Evolutionary conservation across 495 filamentous ascomycete genomes (phyloP).

Genomic region (Xylaria flabelliformis): DNA sequence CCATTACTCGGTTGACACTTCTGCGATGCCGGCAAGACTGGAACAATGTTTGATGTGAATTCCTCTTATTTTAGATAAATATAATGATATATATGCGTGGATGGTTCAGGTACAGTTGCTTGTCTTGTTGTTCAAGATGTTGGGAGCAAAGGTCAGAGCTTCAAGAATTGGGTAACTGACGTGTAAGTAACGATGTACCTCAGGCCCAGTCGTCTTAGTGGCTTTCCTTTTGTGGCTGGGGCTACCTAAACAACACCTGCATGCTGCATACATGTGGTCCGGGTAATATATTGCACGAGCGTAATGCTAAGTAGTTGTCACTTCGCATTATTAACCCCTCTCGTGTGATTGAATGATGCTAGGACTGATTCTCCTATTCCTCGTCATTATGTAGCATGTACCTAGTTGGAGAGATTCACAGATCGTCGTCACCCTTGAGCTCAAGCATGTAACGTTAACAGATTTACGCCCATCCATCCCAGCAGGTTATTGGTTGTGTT

Average conservation of each 20-base stretch:
- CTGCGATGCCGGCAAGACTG: background rate
- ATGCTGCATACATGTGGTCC: background rate
- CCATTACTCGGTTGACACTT: slow-evolving; percentile 21
- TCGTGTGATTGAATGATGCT: background rate
- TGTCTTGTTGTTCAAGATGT: background rate
- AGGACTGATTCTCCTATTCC: background rate
- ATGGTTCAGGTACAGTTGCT: background rate
- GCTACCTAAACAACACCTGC: background rate
- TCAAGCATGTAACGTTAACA: slow-evolving; percentile 1
- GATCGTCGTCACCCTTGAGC: background rate
- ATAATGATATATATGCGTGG: background rate
- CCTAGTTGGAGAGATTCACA: background rate
- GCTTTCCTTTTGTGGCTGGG: background rate
- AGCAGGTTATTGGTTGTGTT: background rate
- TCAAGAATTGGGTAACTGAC: background rate
- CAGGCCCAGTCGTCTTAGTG: background rate
- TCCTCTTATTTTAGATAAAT: background rate
- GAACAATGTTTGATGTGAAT: background rate
- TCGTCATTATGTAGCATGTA: background rate
- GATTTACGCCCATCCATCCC: slow-evolving; percentile 4
- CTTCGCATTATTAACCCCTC: background rate
- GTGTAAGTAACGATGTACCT: slow-evolving; percentile 2
- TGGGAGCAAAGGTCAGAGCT: background rate
- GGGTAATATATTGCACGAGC: background rate
- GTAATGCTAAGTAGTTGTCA: background rate